Conservation (phyloP, 1,284 basidiomycete species). For the Cryptococcus sp. region DNA sequence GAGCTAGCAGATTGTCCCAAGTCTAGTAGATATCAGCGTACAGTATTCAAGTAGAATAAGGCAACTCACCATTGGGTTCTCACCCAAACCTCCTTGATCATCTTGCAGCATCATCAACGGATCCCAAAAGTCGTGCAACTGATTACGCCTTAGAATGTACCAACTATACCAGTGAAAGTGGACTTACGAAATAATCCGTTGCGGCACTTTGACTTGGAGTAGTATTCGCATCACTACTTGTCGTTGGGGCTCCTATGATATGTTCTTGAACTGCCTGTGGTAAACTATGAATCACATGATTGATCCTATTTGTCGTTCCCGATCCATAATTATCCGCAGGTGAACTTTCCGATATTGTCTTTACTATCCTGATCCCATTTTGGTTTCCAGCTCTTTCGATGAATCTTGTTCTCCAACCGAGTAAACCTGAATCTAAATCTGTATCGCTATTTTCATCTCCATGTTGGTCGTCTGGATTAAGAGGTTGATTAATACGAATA, state of each 20-base stretch:
- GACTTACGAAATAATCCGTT: constrained; percentile 4
- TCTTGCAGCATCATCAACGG: constrained; percentile 5
- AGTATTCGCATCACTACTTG: not conserved
- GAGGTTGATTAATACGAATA: not conserved
- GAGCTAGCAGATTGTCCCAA: too few species aligned
- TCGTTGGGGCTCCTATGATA: constrained; percentile 4
- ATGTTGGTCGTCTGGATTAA: not conserved
- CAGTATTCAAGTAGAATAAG: too few species aligned
- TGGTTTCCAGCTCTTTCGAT: constrained; percentile 18
- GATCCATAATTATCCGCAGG: not conserved
- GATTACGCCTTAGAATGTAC: not conserved
- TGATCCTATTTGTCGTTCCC: not conserved
- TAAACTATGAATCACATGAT: constrained; percentile 6
- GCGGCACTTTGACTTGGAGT: not conserved
- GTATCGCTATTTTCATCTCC: constrained; percentile 4
- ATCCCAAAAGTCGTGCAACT: constrained; percentile 7
- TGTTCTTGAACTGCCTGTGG: constrained; percentile 13
- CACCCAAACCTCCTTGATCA: not conserved
- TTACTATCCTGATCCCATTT: constrained; percentile 4
- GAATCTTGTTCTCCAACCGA: constrained; percentile 33
- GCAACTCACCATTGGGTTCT: not conserved
- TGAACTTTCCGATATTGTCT: constrained; percentile 4
- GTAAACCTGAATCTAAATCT: constrained; percentile 19
- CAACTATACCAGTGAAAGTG: not conserved
- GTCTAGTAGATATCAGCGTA: too few species aligned